Conservation (phyloP, 768 basidiomycete species). For the Leccinum variicolor region DNA sequence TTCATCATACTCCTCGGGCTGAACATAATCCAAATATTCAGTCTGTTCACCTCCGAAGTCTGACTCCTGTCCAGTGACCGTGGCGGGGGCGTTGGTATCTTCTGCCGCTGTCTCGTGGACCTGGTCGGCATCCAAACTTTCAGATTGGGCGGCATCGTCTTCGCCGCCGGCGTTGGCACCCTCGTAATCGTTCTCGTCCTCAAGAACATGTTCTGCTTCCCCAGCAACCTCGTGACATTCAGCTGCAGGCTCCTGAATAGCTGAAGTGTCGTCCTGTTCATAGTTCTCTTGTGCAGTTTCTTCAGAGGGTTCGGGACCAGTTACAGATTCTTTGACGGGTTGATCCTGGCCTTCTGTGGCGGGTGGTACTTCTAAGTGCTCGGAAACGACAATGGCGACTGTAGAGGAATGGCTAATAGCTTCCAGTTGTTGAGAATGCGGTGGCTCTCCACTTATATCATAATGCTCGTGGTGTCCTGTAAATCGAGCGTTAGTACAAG, state of each 20-base stretch:
- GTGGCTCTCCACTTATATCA: slow-evolving; percentile 7
- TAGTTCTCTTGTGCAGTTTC: slow-evolving; percentile 9
- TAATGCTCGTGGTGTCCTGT: slow-evolving; percentile 17
- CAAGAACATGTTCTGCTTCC: slow-evolving; percentile 14
- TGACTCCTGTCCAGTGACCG: slow-evolving; percentile 5
- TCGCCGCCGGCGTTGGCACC: slow-evolving; percentile 16
- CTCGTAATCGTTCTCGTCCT: slow-evolving; percentile 22
- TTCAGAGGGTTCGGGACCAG: background rate
- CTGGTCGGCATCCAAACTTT: slow-evolving; percentile 28
- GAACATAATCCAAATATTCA: slow-evolving; percentile 32
- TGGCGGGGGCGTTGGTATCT: slow-evolving; percentile 21
- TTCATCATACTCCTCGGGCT: slow-evolving; percentile 35
- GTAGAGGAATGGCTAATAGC: background rate
- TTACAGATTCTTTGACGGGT: background rate
- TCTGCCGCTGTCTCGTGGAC: slow-evolving; percentile 20
- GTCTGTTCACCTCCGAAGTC: slow-evolving; percentile 31
- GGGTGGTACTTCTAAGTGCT: background rate
- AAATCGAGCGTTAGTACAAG: background rate
- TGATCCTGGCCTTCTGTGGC: slow-evolving; percentile 4
- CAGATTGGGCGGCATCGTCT: slow-evolving; percentile 14
- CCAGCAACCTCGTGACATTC: slow-evolving; percentile 18
- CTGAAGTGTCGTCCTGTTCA: background rate
- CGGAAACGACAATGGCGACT: background rate
- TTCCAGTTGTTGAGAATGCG: slow-evolving; percentile 6
- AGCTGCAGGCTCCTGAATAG: slow-evolving; percentile 6